These are phyloP conservation scores for Akanthomyces muscarius DNA, from an alignment of 2,329 filamentous ascomycete species.

Conservation along the genomic window DNA sequence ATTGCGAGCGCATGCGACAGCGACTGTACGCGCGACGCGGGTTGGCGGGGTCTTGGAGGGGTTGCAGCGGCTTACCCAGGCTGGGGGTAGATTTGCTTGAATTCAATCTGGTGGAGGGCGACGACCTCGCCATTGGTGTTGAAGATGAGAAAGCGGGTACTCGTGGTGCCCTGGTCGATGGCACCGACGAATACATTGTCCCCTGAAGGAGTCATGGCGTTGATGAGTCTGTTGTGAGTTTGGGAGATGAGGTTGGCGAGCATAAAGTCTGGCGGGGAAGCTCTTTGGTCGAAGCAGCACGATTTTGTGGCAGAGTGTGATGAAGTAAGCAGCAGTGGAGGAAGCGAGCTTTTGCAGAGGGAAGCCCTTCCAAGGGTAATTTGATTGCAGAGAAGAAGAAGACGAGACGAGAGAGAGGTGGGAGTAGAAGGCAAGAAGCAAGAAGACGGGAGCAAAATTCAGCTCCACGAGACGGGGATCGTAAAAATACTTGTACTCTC, in stretches of 20 bases:
- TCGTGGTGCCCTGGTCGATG: slow-evolving; percentile 78
- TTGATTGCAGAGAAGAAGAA: not conserved
- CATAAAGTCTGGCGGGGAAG: slow-evolving; percentile 21
- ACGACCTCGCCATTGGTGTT: slow-evolving; percentile 65
- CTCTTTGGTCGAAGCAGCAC: slow-evolving; percentile 14
- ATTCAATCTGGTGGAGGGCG: slow-evolving; percentile 71
- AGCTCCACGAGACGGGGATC: slow-evolving; percentile 12
- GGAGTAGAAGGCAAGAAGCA: slow-evolving; percentile 4
- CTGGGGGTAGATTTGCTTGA: slow-evolving; percentile 69
- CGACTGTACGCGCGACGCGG: not conserved
- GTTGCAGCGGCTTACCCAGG: slow-evolving; percentile 56
- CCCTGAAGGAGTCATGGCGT: slow-evolving; percentile 31
- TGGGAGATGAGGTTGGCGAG: slow-evolving; percentile 24
- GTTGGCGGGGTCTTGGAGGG: slow-evolving; percentile 8
- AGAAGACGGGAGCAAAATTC: slow-evolving; percentile 3
- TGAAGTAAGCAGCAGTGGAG: slow-evolving; percentile 13
- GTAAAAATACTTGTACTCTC: slow-evolving; percentile 17
- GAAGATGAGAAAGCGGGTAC: slow-evolving; percentile 74
- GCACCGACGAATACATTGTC: slow-evolving; percentile 60
- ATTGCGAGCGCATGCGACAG: not conserved
- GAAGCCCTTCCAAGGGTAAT: not conserved
- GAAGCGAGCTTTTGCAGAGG: slow-evolving; percentile 1
- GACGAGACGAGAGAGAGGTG: not conserved
- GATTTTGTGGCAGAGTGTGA: slow-evolving; percentile 14
- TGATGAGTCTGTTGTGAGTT: slow-evolving; percentile 21